A percentile compares a stretch with the other conserved stretches of the same genome.
phyloP scores from a whole-genome alignment of 768 basidiomycete genomes.

The Lactarius indigo region DNA sequence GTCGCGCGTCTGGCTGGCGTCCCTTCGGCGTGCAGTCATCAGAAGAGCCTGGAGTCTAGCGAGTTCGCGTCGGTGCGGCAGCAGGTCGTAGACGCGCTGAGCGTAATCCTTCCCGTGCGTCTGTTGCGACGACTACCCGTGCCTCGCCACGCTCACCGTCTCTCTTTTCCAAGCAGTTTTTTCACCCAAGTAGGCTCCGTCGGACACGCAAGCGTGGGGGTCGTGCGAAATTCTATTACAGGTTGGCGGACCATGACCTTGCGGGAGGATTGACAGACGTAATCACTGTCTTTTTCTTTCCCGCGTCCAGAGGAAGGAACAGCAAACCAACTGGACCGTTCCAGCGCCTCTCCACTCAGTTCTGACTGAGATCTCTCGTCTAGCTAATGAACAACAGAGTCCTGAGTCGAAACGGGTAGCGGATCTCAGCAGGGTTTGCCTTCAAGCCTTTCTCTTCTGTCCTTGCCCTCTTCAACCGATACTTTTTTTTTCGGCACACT shows the following conservation, averaged over 20 bases:
- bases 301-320: slow-evolving; percentile 19
- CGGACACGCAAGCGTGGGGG: slow-evolving; percentile 33
- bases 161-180: slow-evolving; percentile 28
- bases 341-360: slow-evolving; percentile 11
- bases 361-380: slow-evolving; percentile 17
- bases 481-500: neutral
- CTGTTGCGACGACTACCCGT: too few relatives aligned
- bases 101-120: slow-evolving; percentile 48
- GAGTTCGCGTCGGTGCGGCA: slow-evolving; percentile 39
- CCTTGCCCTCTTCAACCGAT: neutral
- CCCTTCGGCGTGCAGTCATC: slow-evolving; percentile 38
- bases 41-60: slow-evolving; percentile 31
- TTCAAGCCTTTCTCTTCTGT: slow-evolving; percentile 7
- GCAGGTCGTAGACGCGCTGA: slow-evolving; percentile 49
- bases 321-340: slow-evolving; percentile 19
- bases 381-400: slow-evolving; percentile 13
- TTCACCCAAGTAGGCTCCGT: slow-evolving; percentile 33
- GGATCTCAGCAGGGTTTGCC: slow-evolving; percentile 27
- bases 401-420: slow-evolving; percentile 18
- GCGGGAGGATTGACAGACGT: slow-evolving; percentile 8
- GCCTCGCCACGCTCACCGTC: too few relatives aligned
- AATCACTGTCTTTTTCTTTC: slow-evolving; percentile 7
- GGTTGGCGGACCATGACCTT: slow-evolving; percentile 32
- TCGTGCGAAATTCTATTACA: slow-evolving; percentile 44
- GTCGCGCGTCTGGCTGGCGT: slow-evolving; percentile 45